These are phyloP conservation scores for Hypoxylon sp. DNA, from an alignment of 2,329 filamentous ascomycete species.

Conservation along the genomic window DNA sequence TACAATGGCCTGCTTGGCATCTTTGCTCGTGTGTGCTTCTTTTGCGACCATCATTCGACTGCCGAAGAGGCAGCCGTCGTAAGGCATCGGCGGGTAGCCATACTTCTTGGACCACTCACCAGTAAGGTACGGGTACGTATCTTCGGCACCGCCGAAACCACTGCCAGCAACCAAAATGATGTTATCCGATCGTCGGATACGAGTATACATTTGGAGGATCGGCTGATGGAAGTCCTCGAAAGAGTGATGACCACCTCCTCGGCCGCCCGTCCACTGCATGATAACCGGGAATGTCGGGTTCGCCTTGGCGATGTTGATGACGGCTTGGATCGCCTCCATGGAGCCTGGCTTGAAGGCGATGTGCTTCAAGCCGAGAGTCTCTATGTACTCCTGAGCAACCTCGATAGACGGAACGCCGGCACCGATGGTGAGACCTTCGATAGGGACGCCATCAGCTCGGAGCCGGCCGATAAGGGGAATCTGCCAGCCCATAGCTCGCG, in stretches of 20 bases:
- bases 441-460: slow-evolving; percentile 84
- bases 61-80: slow-evolving; percentile 89
- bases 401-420: slow-evolving; percentile 94
- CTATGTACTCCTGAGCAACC: slow-evolving; percentile 91
- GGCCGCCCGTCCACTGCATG: slow-evolving; percentile 93
- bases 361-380: slow-evolving; percentile 90
- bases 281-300: slow-evolving; percentile 93
- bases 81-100: slow-evolving; percentile 91
- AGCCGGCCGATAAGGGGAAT: slow-evolving; percentile 84
- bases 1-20: slow-evolving; percentile 88
- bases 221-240: slow-evolving; percentile 96
- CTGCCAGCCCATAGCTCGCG: slow-evolving; percentile 90
- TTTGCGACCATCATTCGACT: slow-evolving; percentile 96
- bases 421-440: slow-evolving; percentile 91
- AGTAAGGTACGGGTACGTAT: slow-evolving; percentile 91
- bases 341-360: slow-evolving; percentile 95
- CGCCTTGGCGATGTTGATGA: slow-evolving; percentile 93
- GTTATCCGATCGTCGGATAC: slow-evolving; percentile 85
- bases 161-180: slow-evolving; percentile 89
- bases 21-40: slow-evolving; percentile 86
- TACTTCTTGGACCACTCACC: slow-evolving; percentile 87
- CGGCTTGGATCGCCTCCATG: slow-evolving; percentile 83
- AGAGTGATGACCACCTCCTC: slow-evolving; percentile 93
- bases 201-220: slow-evolving; percentile 87
- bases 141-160: slow-evolving; percentile 88